Base-by-base conservation (phyloP, 2,329 filamentous ascomycete species). In the Thelonectria blattea region DNA sequence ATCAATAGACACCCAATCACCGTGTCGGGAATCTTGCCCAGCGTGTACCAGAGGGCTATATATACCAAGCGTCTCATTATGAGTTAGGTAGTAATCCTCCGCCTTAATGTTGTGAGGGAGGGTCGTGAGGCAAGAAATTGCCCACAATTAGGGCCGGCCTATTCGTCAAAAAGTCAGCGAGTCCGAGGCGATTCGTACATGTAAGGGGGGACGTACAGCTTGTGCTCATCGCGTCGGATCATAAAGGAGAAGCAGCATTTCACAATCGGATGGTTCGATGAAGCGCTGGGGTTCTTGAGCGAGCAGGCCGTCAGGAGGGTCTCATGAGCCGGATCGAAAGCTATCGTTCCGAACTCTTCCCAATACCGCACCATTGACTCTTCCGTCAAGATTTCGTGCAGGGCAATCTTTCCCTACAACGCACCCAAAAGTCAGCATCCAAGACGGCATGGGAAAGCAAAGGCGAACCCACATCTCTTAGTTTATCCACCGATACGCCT, bases 271-370 rank as follows among this genome's bases (percentile, higher is more conserved):
- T 90, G 86, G 46, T 87, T 86, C 3, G 89, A 87, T 61, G 85
- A 85, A 52, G 87, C 83, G 64, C 88, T 86, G 3, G 91, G 93
- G 67, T 88, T 93, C 76, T 97, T 97, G 63, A 99, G 79, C 11
- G 91, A 90, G 74, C 95, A 99, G 66, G 91, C 94, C 20, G 95
- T 99, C 67, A 99, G 81, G 71, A 99, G 92, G 20, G 94, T 96
- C 75, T 99, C 97, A 74, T 98, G 95, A 10, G 87, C 89, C 58
- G 90, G 88, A 73, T 99, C 95, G 76, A 99, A 99, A 10, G 95
- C 96, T 70, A 99, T 98, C 5, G 93, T 94, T 52, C 94, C 93
- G 72, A 99, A 99, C 72, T 99, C 97, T 77, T 99, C 95, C 95
- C 95, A 99, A 72, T 99, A 99, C 70, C 92, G 91, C 56, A 98